Conservation (phyloP, 2,329 filamentous ascomycete genomes). For the Alternaria ethzedia region DNA sequence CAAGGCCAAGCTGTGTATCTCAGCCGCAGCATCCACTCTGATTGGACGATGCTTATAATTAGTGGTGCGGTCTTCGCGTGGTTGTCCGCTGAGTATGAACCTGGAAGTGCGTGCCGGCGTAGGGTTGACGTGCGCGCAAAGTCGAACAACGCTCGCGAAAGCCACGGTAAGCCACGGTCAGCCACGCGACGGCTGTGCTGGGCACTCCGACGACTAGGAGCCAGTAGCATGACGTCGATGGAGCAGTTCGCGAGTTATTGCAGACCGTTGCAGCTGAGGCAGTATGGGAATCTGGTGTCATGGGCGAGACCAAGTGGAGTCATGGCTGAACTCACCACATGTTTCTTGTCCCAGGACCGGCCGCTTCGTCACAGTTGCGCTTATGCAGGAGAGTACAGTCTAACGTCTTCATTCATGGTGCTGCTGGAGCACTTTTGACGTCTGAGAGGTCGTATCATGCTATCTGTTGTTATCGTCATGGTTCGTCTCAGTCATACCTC, state of each 20-base stretch:
- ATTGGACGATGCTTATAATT: constrained; percentile 42
- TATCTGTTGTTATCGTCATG: constrained; percentile 34
- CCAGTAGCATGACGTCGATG: constrained; percentile 43
- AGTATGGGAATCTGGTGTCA: constrained; percentile 37
- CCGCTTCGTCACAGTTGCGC: constrained; percentile 38
- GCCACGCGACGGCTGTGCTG: constrained; percentile 49
- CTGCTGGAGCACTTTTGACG: constrained; percentile 34
- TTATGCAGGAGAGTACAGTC: constrained; percentile 42
- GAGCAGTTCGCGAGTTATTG: constrained; percentile 27
- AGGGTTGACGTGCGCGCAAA: constrained; percentile 21
- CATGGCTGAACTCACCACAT: constrained; percentile 39
- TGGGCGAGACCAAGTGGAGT: constrained; percentile 40
- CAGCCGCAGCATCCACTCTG: constrained; percentile 24
- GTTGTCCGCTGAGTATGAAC: constrained; percentile 36
- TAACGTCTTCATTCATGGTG: constrained; percentile 42
- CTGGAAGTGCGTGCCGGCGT: constrained; percentile 29
- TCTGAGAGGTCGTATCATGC: constrained; percentile 37
- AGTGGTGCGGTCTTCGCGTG: constrained; percentile 43
- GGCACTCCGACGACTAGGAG: constrained; percentile 25
- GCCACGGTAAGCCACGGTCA: constrained; percentile 47
- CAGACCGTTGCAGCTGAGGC: constrained; percentile 41
- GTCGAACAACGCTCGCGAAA: constrained; percentile 32
- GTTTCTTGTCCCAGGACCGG: constrained; percentile 14
- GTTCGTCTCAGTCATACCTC: constrained; percentile 30
- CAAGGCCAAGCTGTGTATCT: constrained; percentile 19